Percentiles rank a stretch among this genome's conserved stretches.
Conservation (phyloP, 768 basidiomycete genomes). For the Mycena floridula region DNA sequence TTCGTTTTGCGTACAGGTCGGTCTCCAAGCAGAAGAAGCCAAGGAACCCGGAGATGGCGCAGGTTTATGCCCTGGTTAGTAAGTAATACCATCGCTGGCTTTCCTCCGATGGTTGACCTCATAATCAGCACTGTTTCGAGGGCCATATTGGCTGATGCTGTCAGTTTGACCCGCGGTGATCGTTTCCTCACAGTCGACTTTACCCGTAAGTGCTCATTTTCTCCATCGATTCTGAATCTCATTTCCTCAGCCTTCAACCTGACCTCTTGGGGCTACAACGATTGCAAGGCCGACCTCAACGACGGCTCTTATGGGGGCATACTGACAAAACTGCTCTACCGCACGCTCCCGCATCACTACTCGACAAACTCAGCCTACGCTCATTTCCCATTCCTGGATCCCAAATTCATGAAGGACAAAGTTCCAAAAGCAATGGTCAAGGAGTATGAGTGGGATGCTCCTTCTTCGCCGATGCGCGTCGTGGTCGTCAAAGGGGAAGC, state of each 20-base stretch:
- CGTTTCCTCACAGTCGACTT: conserved; percentile 47
- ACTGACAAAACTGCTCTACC: conserved; percentile 67
- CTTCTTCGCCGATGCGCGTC: conserved; percentile 21
- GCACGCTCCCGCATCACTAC: conserved; percentile 65
- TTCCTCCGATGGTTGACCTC: no score
- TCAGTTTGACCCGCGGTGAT: conserved; percentile 47
- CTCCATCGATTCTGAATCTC: neutral
- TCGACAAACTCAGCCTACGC: conserved; percentile 60
- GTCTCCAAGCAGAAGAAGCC: conserved; percentile 42
- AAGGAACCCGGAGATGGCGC: conserved; percentile 47
- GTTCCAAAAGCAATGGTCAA: conserved; percentile 15
- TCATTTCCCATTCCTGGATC: conserved; percentile 78
- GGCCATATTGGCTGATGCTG: conserved; percentile 48
- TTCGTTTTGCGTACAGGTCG: conserved; percentile 7
- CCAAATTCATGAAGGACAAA: conserved; percentile 33
- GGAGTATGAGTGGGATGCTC: conserved; percentile 57
- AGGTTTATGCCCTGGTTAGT: conserved; percentile 56
- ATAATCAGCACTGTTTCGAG: conserved; percentile 49
- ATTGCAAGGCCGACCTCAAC: conserved; percentile 38
- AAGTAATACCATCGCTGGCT: no score
- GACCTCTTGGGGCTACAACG: conserved; percentile 48
- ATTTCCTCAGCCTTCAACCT: conserved; percentile 28
- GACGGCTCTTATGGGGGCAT: conserved; percentile 77
- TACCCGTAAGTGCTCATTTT: conserved; percentile 29
- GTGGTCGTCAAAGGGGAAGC: conserved; percentile 23